phyloP scores from a whole-genome alignment of 371 early-diverging fungal species.

The Coemansia sp. region DNA sequence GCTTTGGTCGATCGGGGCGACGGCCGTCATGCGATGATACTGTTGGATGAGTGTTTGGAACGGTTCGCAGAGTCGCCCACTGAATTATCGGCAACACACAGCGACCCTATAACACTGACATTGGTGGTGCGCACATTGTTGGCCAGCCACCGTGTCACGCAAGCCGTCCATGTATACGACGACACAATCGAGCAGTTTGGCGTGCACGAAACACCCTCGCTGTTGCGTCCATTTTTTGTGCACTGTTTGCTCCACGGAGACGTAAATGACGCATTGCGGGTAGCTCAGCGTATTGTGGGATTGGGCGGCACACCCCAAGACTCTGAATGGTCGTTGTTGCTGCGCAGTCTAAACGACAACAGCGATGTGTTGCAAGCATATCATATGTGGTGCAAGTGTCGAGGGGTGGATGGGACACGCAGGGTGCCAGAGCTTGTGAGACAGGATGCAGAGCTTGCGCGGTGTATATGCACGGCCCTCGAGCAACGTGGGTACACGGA shows the following conservation, averaged over 20 bases:
- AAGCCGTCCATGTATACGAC: conserved; percentile 20
- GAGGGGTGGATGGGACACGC: conserved; percentile 6
- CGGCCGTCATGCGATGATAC: conserved; percentile 5
- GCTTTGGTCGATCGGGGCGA: conserved; percentile 8
- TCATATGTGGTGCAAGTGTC: not conserved
- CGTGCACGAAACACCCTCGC: not conserved
- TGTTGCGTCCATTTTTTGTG: conserved; percentile 10
- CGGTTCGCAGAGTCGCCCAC: not conserved
- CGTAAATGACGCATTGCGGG: not conserved
- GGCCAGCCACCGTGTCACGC: conserved; percentile 10
- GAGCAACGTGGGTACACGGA: not conserved
- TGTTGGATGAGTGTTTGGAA: conserved; percentile 13
- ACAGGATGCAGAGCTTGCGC: not conserved
- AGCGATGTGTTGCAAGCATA: not conserved
- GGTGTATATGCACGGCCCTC: not conserved
- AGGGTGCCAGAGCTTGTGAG: not conserved
- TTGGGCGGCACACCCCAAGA: not conserved
- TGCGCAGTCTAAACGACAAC: not conserved
- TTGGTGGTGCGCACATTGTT: conserved; percentile 25
- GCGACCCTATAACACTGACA: conserved; percentile 25
- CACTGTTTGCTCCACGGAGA: conserved; percentile 6
- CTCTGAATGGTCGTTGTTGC: not conserved
- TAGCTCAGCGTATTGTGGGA: conserved; percentile 1
- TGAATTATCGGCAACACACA: conserved; percentile 14
- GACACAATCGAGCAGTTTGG: conserved; percentile 1